phyloP scores from a whole-genome alignment of 257 asterid genomes.

The Salvia miltiorrhiza region DNA sequence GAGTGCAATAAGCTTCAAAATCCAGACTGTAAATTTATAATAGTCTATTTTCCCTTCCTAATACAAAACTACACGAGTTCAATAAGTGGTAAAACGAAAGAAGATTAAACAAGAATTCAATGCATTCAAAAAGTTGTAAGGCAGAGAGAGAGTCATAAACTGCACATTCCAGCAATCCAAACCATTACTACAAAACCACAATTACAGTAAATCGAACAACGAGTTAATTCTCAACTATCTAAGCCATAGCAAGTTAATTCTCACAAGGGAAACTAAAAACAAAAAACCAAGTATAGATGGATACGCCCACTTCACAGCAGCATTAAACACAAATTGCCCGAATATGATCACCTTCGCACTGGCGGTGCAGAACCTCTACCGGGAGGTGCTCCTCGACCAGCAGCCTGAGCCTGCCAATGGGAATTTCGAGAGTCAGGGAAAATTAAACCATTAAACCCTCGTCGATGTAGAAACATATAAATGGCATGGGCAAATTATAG shows the following conservation, averaged over 20 bases:
- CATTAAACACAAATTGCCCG: background rate
- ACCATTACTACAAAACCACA: slow-evolving; percentile 13
- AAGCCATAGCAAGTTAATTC: slow-evolving; percentile 3
- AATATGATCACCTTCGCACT: slow-evolving; percentile 60
- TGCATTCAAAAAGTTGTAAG: background rate
- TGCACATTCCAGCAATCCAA: slow-evolving; percentile 14
- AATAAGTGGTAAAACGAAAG: background rate
- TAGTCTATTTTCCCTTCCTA: too few relatives aligned
- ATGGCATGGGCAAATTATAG: background rate
- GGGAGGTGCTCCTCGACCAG: slow-evolving; percentile 86
- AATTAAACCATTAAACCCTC: background rate
- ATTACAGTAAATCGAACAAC: background rate
- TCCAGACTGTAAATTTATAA: too few relatives aligned
- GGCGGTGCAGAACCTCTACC: slow-evolving; percentile 89
- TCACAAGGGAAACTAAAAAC: background rate
- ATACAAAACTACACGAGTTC: background rate
- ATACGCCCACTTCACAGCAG: slow-evolving; percentile 3
- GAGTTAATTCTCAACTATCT: background rate
- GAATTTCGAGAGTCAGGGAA: too few relatives aligned
- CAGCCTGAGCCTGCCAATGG: slow-evolving; percentile 73
- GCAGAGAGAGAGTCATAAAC: background rate
- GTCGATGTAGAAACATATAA: background rate
- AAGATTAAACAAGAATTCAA: background rate
- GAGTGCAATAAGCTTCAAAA: too few relatives aligned
- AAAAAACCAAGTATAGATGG: background rate